These are phyloP conservation scores for Dictyostelium discoideum DNA, from an alignment of 78 protist species.

Conservation along the genomic window dicty_2.7 NC_007091.3:4968001-4968500, in stretches of 20 bases:
- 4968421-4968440: no score
- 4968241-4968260: no score
- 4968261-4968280: no score
- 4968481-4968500: neutral
- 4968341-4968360: neutral
- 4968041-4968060: slow-evolving; percentile 34
- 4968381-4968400: no score
- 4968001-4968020: slow-evolving; percentile 78
- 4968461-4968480: neutral
- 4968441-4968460: no score
- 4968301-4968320: no score
- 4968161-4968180: neutral
- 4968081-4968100: neutral
- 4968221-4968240: neutral
- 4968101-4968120: neutral
- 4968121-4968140: slow-evolving; percentile 9
- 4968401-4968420: no score
- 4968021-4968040: slow-evolving; percentile 76
- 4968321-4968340: neutral
- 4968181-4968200: neutral
- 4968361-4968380: neutral
- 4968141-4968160: slow-evolving; percentile 12
- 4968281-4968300: no score
- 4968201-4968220: neutral
- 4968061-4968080: neutral